Conservation (phyloP, 345 rosid species). For the Linum trigynum region DNA sequence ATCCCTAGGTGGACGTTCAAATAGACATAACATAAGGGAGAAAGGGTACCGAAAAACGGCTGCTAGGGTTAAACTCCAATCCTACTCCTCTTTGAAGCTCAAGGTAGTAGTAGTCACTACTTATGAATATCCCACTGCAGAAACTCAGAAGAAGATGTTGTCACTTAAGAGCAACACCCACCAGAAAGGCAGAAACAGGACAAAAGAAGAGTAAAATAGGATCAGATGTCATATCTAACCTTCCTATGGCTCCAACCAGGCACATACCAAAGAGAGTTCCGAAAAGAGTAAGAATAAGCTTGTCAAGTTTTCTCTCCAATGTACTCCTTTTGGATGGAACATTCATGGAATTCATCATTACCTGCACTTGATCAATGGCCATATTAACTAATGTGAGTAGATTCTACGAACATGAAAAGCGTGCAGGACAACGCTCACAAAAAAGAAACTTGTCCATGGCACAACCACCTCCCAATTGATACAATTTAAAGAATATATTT, state of each 20-base stretch:
- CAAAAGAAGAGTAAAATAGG: conserved; percentile 6
- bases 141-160: conserved; percentile 17
- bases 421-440: not conserved
- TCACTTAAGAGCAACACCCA: not conserved
- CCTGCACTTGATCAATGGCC: conserved; percentile 35
- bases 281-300: conserved; percentile 83
- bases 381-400: not conserved
- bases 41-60: conserved; percentile 45
- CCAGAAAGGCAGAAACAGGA: conserved; percentile 6
- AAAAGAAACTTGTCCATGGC: not conserved
- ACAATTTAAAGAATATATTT: not conserved
- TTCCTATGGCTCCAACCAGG: conserved; percentile 82
- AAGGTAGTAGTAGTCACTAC: conserved; percentile 57
- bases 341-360: conserved; percentile 99
- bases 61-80: conserved; percentile 61
- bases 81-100: conserved; percentile 39
- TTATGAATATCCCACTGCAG: conserved; percentile 82
- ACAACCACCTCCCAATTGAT: not conserved
- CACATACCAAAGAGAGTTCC: conserved; percentile 84
- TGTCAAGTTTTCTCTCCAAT: conserved; percentile 96
- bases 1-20: not conserved
- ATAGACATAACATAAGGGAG: not conserved
- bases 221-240: conserved; percentile 36
- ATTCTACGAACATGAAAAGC: not conserved
- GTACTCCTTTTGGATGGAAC: conserved; percentile 99